Evolutionary conservation across 2,329 filamentous ascomycete genomes (phyloP).

Genomic region (Exophiala lecanii-corni): DNA sequence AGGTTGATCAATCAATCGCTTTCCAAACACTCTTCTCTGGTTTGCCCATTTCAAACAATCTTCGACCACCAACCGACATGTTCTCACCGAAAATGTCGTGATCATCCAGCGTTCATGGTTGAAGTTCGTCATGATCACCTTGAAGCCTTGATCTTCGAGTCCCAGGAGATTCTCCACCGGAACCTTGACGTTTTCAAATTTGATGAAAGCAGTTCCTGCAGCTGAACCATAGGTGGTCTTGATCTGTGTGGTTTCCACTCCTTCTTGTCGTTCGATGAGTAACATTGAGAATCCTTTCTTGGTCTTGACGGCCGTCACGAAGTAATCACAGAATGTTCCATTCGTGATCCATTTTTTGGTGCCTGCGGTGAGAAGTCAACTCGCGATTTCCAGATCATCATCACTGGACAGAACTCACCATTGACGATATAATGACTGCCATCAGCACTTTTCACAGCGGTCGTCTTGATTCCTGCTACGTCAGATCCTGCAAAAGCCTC

Average conservation of each 20-base stretch:
- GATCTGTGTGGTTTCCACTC: slow-evolving; percentile 62
- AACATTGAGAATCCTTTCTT: slow-evolving; percentile 63
- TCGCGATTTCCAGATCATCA: too few species aligned
- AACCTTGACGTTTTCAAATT: slow-evolving; percentile 86
- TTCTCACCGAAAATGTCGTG: slow-evolving; percentile 54
- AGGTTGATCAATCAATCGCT: slow-evolving; percentile 66
- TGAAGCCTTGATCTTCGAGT: slow-evolving; percentile 13
- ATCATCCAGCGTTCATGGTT: slow-evolving; percentile 72
- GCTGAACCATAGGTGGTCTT: slow-evolving; percentile 57
- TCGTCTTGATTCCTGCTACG: slow-evolving; percentile 60
- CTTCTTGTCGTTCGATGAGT: slow-evolving; percentile 59
- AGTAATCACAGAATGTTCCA: slow-evolving; percentile 94
- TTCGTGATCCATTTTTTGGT: slow-evolving; percentile 99
- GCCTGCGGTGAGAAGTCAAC: too few species aligned
- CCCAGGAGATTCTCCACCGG: slow-evolving; percentile 85
- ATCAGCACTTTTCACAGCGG: slow-evolving; percentile 54
- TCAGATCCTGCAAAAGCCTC: slow-evolving; percentile 62
- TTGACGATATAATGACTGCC: slow-evolving; percentile 55
- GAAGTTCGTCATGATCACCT: slow-evolving; percentile 62
- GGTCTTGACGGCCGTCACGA: slow-evolving; percentile 84
- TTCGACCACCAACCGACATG: slow-evolving; percentile 57
- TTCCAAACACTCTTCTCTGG: slow-evolving; percentile 68
- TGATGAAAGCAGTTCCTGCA: slow-evolving; percentile 62
- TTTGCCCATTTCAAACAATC: slow-evolving; percentile 73
- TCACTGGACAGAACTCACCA: slow-evolving; percentile 66